Evolutionary conservation across 257 asterid genomes (phyloP).

Genomic region (Scutellaria minor): DNA sequence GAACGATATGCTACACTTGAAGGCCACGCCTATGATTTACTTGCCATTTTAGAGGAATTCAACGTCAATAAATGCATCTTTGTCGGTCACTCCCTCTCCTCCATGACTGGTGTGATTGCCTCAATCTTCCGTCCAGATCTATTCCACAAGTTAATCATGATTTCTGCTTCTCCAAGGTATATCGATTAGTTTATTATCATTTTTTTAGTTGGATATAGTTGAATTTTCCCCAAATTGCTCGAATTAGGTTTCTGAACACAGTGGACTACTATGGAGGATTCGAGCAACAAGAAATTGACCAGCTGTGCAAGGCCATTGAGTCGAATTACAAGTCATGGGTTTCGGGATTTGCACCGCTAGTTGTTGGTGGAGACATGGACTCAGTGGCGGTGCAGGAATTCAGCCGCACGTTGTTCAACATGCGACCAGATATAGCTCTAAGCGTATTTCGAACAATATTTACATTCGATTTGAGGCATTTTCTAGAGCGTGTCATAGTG

Average conservation of each 20-base stretch:
- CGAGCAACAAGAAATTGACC: slow-evolving; percentile 45
- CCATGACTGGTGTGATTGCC: slow-evolving; percentile 74
- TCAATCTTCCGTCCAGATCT: slow-evolving; percentile 69
- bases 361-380: slow-evolving; percentile 77
- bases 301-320: slow-evolving; percentile 50
- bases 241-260: slow-evolving; percentile 50
- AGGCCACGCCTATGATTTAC: slow-evolving; percentile 68
- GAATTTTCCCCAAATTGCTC: not conserved
- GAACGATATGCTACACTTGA: slow-evolving; percentile 65
- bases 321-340: slow-evolving; percentile 73
- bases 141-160: slow-evolving; percentile 54
- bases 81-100: slow-evolving; percentile 76
- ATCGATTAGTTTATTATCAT: too few relatives aligned
- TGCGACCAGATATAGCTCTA: slow-evolving; percentile 80
- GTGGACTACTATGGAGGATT: slow-evolving; percentile 54
- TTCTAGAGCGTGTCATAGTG: slow-evolving; percentile 54
- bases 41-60: slow-evolving; percentile 66
- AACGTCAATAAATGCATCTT: slow-evolving; percentile 50
- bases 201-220: not conserved
- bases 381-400: slow-evolving; percentile 76
- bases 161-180: slow-evolving; percentile 76
- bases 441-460: slow-evolving; percentile 63
- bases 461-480: slow-evolving; percentile 52
- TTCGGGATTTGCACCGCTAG: slow-evolving; percentile 74
- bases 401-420: slow-evolving; percentile 72